These are phyloP conservation scores for Cladophialophora exuberans DNA, from an alignment of 2,329 filamentous ascomycete genomes.

Conservation along the genomic window DNA sequence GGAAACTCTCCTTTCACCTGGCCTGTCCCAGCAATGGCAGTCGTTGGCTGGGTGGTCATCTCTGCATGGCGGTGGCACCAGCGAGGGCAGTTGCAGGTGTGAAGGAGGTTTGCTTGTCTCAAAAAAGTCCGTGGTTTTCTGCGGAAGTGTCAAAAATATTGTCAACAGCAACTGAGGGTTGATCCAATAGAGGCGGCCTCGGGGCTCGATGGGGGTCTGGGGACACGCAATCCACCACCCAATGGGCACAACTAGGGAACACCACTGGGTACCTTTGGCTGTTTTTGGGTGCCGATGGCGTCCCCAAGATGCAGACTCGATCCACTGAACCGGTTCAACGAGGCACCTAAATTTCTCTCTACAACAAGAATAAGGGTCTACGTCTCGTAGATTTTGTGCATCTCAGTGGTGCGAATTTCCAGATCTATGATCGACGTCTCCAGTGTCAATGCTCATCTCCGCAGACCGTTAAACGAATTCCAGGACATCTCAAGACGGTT, in stretches of 20 bases:
- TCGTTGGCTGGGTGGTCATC: neutral
- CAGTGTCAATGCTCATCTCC: neutral
- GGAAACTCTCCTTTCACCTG: neutral
- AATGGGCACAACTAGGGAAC: neutral
- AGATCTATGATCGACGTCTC: neutral
- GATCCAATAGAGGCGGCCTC: constrained; percentile 1
- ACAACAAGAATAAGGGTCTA: too few relatives aligned
- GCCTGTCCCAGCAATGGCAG: neutral
- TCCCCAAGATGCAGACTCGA: neutral
- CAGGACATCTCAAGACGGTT: constrained; percentile 1
- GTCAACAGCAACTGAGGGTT: neutral
- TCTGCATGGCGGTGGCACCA: constrained; percentile 18
- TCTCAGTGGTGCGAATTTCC: too few relatives aligned
- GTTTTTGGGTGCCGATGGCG: too few relatives aligned
- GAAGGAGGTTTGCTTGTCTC: constrained; percentile 28
- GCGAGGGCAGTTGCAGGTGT: constrained; percentile 2
- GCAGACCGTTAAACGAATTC: neutral
- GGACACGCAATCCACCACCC: constrained; percentile 8
- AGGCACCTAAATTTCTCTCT: too few relatives aligned
- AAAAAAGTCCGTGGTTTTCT: constrained; percentile 17
- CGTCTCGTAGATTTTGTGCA: too few relatives aligned
- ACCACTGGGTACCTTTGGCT: too few relatives aligned
- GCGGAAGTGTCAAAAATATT: constrained; percentile 7
- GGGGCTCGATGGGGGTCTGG: constrained; percentile 3
- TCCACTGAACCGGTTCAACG: neutral